Conservation (phyloP, 306 rosid species). For the Elaeagnus macrophylla region DNA sequence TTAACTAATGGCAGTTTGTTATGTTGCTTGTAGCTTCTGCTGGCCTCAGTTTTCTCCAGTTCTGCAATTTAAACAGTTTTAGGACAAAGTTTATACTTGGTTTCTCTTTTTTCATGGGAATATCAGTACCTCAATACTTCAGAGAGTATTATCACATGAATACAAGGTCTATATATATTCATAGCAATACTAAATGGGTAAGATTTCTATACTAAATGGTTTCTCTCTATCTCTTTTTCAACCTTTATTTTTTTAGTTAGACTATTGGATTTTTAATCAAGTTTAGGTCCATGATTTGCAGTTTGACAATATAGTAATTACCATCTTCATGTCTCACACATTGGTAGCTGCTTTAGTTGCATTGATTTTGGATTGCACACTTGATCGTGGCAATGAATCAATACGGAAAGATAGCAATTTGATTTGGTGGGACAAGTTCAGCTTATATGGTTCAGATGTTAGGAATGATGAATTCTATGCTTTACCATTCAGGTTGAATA, state of each 20-base stretch:
- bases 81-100: slow-evolving; percentile 69
- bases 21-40: slow-evolving; percentile 54
- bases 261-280: neutral
- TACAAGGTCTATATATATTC: slow-evolving; percentile 19
- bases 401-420: slow-evolving; percentile 45
- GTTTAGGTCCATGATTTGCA: slow-evolving; percentile 18
- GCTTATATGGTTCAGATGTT: slow-evolving; percentile 43
- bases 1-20: neutral
- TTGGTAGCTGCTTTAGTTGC: slow-evolving; percentile 64
- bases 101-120: slow-evolving; percentile 66
- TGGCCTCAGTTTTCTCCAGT: slow-evolving; percentile 77
- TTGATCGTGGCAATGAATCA: slow-evolving; percentile 35
- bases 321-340: slow-evolving; percentile 64
- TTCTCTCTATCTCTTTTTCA: neutral
- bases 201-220: slow-evolving; percentile 17
- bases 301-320: slow-evolving; percentile 38
- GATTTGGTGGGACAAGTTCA: slow-evolving; percentile 71
- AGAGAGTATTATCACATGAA: slow-evolving; percentile 43
- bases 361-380: slow-evolving; percentile 46
- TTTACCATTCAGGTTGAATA: slow-evolving; percentile 43
- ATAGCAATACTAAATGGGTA: slow-evolving; percentile 52
- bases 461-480: slow-evolving; percentile 65
- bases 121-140: slow-evolving; percentile 82
- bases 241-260: neutral
- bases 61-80: slow-evolving; percentile 77